Conservation (phyloP, 2,329 filamentous ascomycete species). For the Xylaria sp. region DNA sequence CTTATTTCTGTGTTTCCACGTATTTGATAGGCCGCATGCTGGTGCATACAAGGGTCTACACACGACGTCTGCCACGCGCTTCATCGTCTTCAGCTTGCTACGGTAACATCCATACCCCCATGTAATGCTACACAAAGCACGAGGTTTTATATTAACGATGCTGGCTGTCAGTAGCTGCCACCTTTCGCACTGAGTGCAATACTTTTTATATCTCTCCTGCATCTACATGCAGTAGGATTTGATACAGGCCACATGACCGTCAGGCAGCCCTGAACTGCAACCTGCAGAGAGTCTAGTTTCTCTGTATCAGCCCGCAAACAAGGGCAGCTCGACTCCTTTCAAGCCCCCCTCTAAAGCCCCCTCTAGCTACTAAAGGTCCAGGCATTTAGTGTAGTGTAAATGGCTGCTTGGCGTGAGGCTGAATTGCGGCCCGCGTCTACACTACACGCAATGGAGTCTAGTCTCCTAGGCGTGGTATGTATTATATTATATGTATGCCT, state of each 20-base stretch:
- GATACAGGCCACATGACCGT: conserved; percentile 34
- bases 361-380: conserved; percentile 11
- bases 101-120: conserved; percentile 31
- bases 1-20: conserved; percentile 27
- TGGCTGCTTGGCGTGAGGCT: conserved; percentile 35
- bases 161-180: conserved; percentile 28
- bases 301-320: conserved; percentile 26
- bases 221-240: conserved; percentile 35
- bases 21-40: conserved; percentile 25
- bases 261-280: conserved; percentile 39
- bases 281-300: conserved; percentile 28
- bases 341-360: neutral
- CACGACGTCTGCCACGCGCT: conserved; percentile 37
- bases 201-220: conserved; percentile 25
- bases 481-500: conserved; percentile 18
- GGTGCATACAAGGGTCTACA: conserved; percentile 20
- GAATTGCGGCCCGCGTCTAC: conserved; percentile 35
- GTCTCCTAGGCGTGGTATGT: neutral
- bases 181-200: conserved; percentile 17
- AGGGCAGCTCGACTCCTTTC: conserved; percentile 28
- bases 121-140: conserved; percentile 35
- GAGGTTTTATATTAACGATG: conserved; percentile 31
- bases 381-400: neutral
- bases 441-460: conserved; percentile 24
- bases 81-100: conserved; percentile 41